phyloP scores from a whole-genome alignment of 1,284 basidiomycete genomes.

The Coniferiporia sulphurascens region DNA sequence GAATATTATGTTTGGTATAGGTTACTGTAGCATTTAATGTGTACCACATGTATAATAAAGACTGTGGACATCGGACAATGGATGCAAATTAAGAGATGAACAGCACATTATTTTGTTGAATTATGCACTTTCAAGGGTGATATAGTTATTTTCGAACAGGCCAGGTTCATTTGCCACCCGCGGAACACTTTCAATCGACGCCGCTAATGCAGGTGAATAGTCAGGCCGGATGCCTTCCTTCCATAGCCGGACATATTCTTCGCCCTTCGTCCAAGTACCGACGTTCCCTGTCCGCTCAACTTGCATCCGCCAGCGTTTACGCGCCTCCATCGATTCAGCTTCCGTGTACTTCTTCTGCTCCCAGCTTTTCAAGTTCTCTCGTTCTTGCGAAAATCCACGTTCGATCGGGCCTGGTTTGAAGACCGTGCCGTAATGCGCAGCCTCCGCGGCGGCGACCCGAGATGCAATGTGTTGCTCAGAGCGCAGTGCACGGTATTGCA shows the following conservation, averaged over 20 bases:
- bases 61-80: background rate
- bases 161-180: background rate
- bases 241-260: constrained; percentile 67
- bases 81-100: background rate
- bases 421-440: constrained; percentile 69
- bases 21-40: constrained; percentile 15
- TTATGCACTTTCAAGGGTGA: no score
- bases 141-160: background rate
- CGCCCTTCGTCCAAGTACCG: constrained; percentile 57
- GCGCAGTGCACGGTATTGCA: constrained; percentile 83
- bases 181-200: constrained; percentile 2
- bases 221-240: constrained; percentile 61
- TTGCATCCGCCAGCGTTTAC: constrained; percentile 73
- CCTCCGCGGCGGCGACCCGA: constrained; percentile 76
- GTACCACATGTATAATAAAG: constrained; percentile 4
- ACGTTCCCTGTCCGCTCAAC: constrained; percentile 43
- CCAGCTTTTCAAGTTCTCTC: constrained; percentile 54
- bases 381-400: constrained; percentile 57
- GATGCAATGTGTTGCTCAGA: constrained; percentile 80
- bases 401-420: constrained; percentile 63
- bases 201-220: constrained; percentile 50
- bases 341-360: constrained; percentile 51
- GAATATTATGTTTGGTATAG: constrained; percentile 7
- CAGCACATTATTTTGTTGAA: background rate
- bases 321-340: constrained; percentile 53